Evolutionary conservation across 1,284 basidiomycete species (phyloP), one percentile per base, ranked within the genome.

Genomic region (Microbotryum saponariae): DNA sequence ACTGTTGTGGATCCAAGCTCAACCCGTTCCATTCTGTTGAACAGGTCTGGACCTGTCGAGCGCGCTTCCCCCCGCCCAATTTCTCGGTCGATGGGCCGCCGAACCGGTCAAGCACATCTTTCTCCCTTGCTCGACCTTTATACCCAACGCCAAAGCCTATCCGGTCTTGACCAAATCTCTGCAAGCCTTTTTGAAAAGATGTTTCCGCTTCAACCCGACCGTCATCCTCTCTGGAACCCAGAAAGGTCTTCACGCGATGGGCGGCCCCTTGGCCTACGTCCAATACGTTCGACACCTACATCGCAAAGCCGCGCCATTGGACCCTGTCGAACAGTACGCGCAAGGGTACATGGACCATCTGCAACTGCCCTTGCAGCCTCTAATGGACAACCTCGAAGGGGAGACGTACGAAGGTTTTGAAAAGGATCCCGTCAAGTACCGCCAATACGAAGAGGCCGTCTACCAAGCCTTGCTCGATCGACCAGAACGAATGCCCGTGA

Each of bases 331-430:
- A 71, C 82, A 89, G 66, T 94, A 91, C 76, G 90, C 91, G 0
- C 83, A 86, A 58, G 91, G 90, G 5, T 98, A 97, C 76, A 87
- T 90, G 70, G 96, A 99, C 76, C 97, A 86, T 76, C 78, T 99
- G 25, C 96, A 99, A 77, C 89, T 91, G 10, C 96, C 96, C 0
- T 77, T 99, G 59, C 75, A 94, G 86, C 96, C 96, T 12, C 77
- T 99, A 71, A 93, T 96, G 88, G 93, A 98, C 74, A 93, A 99
- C 74, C 78, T 99, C 61, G 90, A 91, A 72, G 92, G 89, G 70
- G 82, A 86, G 60, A 97, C 93, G 8, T 99, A 99, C 75, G 90
- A 97, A 73, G 91, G 91, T 8, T 99, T 99, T 72, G 96, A 99
- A 74, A 85, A 90, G 72, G 96, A 98, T 78, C 92, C 96, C 1